Base-by-base conservation (phyloP, 2,329 filamentous ascomycete genomes). In the Grosmannia clavigera region DNA sequence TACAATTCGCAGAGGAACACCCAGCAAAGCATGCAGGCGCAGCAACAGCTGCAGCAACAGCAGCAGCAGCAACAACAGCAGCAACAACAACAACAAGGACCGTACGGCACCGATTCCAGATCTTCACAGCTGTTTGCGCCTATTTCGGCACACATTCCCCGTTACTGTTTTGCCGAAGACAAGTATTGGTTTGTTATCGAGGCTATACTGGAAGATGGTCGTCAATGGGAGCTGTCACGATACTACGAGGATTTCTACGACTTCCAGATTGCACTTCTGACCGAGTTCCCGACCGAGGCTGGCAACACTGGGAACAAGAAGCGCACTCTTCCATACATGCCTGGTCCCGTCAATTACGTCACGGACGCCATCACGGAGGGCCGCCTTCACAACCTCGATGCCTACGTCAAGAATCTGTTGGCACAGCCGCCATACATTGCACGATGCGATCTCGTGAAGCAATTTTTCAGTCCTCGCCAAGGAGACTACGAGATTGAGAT, bases 101-200 rank as follows among this genome's bases (percentile, higher is more conserved):
- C 53, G 22, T 60, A 62, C 55, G 38, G 66, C 64, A 55, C 68
- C 53, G 76, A 76, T 68, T 73, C 78, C 7, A 70, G 70, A 5
- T 75, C 79, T 12, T 77, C 80, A 3, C 78, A 84, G 61, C 75
- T 90, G 9, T 83, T 85, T 65, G 87, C 91, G 2, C 92, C 94
- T 0, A 76, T 95, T 56, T 83, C 84, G 60, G 94, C 92, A 14
- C 87, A 84, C 58, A 95, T 97, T 66, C 92, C 92, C 19, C 82
- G 90, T 63, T 97, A 96, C 75, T 95, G 90, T 72, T 97, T 95
- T 69, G 90, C 91, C 62, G 92, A 97, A 70, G 92, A 96, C 67
- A 96, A 96, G 72, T 97, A 97, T 73, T 97, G 94, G 90, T 99
- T 97, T 69, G 89, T 96, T 59, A 92, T 99, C 61, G 92, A 96